Base-by-base conservation (phyloP, 352 stramenopile genomes). In the Pythium folliculosum region DNA sequence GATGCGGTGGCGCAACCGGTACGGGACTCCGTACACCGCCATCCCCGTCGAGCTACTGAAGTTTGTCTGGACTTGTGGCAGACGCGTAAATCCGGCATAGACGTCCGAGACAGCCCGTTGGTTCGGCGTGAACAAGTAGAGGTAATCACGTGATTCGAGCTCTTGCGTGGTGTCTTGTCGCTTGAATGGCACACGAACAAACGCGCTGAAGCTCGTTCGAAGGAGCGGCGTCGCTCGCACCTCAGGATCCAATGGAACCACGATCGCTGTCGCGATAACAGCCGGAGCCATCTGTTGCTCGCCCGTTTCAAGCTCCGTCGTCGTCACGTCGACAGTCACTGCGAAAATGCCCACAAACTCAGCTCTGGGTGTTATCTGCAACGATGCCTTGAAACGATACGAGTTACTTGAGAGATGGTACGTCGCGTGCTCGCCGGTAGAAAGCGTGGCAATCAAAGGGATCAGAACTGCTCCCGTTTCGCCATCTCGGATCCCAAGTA, bases 261-360 rank as follows among this genome's bases (percentile, higher is more conserved):
- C 73, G 1, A 82, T 35, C 1, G 81, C 54, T 1, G 76, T 78
- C 3, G 63, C 43, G 8, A 67, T 32, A 0, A 76, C 62, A 0
- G 63, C 63, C 27, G n/a, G 44, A 0, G 54, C 30, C 3, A 54
- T 8, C 0, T 38, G 27, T 21, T 64, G 71, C 55, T 83, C 76
- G 19, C 69, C 63, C 3, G 70, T 82, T 25, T 70, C 67, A 38
- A 75, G 35, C 45, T 86, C 77, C 0, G 62, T 80, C 16, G 73
- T 80, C 43, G 50, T 72, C 1, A 82, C 70, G 1, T 60, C 64
- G 2, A 86, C 66, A 3, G 76, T 74, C 0, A 84, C 65, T 4
- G 73, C 69, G 30, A 86, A 82, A 30, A 82, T 60, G 0, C 77
- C 77, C 12, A 78, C 63, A 38, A 85, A 85, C 17, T 85, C 73